Base-by-base conservation (phyloP, 495 filamentous ascomycete species). In the Penicillium mononematosum region DNA sequence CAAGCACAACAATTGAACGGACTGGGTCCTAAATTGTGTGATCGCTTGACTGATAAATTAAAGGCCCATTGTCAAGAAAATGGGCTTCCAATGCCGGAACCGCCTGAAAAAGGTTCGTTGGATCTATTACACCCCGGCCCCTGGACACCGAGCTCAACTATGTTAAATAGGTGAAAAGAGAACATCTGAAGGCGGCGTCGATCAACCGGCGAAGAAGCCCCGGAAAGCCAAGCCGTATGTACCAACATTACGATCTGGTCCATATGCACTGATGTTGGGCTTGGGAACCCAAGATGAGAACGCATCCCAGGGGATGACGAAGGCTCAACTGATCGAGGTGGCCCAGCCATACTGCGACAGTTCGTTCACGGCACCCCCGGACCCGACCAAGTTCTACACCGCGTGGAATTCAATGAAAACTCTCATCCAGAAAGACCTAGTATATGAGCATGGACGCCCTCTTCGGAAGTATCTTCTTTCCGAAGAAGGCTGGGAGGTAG, bases 341-440 rank as follows among this genome's bases (percentile, higher is more conserved):
- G 90, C 90, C 12, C 86, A 93, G 63, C 82, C 82, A 19, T 77
- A 86, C 68, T 91, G 86, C 61, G 88, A 92, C 66, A 72, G 85
- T 5, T 91, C 88, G 0, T 92, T 91, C 64, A 88, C 83, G 0
- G 83, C 82, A 1, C 86, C 88, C 6, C 71, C 74, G 10, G 85
- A 91, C 49, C 74, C 87, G 3, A 85, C 75, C 5, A 88, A 83
- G 60, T 88, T 80, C 64, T 90, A 90, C 60, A 94, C 89, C 2
- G 90, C 90, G 0, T 95, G 91, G 91, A 86, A 80, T 64, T 90
- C 88, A 0, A 95, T 95, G 83, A 92, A 90, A 62, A 89, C 86
- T 0, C 73, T 94, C 27, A 61, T 85, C 2, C 75, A 84, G 27
- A 92, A 92, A 69, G 89, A 92, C 42, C 75, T 92, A 10, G 88